phyloP scores from a whole-genome alignment of 352 stramenopile genomes.

The Phytophthora niederhauseri region DNA sequence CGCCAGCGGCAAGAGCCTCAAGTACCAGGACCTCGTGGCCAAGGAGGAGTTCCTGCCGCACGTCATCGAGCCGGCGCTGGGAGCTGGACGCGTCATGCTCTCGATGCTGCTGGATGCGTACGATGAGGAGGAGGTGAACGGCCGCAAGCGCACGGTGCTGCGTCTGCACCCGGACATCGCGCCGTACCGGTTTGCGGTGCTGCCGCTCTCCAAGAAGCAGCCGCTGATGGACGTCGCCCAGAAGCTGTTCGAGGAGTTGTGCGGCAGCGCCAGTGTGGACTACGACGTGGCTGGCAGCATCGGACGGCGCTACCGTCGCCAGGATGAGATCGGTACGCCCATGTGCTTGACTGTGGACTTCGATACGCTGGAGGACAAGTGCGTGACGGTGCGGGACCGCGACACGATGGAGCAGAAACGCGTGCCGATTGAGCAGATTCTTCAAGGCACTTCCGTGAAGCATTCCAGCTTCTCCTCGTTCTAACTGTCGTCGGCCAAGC shows the following conservation, averaged over 20 bases:
- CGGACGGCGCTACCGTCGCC: constrained; percentile 92
- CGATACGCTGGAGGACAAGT: constrained; percentile 95
- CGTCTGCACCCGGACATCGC: constrained; percentile 95
- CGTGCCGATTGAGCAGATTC: constrained; percentile 92
- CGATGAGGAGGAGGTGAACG: constrained; percentile 94
- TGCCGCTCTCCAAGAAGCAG: constrained; percentile 97
- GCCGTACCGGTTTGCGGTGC: constrained; percentile 92
- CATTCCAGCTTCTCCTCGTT: constrained; percentile 51
- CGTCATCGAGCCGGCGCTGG: constrained; percentile 93
- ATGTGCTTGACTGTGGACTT: constrained; percentile 99
- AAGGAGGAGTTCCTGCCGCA: constrained; percentile 95
- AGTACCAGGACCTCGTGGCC: constrained; percentile 61
- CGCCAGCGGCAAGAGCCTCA: constrained; percentile 91
- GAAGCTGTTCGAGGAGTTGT: constrained; percentile 92
- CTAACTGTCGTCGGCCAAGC: constrained; percentile 22
- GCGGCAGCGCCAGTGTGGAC: constrained; percentile 87
- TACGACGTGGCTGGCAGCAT: constrained; percentile 93
- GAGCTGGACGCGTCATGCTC: constrained; percentile 93
- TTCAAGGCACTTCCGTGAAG: constrained; percentile 46
- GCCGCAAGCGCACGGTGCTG: constrained; percentile 83
- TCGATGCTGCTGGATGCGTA: constrained; percentile 96
- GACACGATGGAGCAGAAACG: constrained; percentile 97
- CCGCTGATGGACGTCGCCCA: constrained; percentile 88
- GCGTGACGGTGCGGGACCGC: constrained; percentile 96
- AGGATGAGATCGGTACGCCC: constrained; percentile 97